Evolutionary conservation across 139 green algal genomes (phyloP).

Genomic region (Haematococcus lacustris): DNA sequence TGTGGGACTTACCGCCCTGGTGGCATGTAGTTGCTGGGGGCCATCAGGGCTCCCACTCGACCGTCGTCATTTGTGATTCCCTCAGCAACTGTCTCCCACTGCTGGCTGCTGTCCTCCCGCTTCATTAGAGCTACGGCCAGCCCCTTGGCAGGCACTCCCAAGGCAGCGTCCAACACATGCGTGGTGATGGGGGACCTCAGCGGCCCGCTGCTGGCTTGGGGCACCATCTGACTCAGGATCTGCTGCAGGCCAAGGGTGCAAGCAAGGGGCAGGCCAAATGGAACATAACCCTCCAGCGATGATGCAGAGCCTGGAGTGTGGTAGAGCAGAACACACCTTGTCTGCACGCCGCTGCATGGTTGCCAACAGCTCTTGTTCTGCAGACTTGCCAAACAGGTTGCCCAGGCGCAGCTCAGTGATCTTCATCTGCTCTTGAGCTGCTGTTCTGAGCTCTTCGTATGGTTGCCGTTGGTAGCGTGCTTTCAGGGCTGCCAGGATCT

Average conservation of each 20-base stretch:
- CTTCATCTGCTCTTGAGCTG: constrained; percentile 69
- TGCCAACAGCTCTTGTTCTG: neutral
- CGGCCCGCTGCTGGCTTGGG: constrained; percentile 6
- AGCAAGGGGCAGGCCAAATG: neutral
- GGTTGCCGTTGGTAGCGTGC: constrained; percentile 32
- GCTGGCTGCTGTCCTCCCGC: constrained; percentile 25
- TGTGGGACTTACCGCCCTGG: constrained; percentile 35
- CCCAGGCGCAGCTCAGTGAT: constrained; percentile 89
- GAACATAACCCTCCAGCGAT: neutral
- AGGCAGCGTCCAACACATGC: constrained; percentile 84
- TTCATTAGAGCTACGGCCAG: constrained; percentile 60
- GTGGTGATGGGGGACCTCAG: constrained; percentile 84
- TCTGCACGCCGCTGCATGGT: constrained; percentile 23
- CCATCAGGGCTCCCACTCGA: constrained; percentile 49
- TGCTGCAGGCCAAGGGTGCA: constrained; percentile 3
- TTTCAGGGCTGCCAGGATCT: constrained; percentile 63
- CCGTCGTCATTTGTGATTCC: constrained; percentile 77
- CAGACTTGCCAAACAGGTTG: constrained; percentile 24
- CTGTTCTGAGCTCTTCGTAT: constrained; percentile 45
- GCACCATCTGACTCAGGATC: constrained; percentile 16
- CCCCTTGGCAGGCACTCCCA: constrained; percentile 69
- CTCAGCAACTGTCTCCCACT: constrained; percentile 42
- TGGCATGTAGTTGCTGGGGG: constrained; percentile 37
- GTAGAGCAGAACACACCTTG: constrained; percentile 21
- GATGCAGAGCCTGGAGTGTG: neutral